Base-by-base conservation (phyloP, 129 eudicot genomes). In the Pittosporum tobira region DNA sequence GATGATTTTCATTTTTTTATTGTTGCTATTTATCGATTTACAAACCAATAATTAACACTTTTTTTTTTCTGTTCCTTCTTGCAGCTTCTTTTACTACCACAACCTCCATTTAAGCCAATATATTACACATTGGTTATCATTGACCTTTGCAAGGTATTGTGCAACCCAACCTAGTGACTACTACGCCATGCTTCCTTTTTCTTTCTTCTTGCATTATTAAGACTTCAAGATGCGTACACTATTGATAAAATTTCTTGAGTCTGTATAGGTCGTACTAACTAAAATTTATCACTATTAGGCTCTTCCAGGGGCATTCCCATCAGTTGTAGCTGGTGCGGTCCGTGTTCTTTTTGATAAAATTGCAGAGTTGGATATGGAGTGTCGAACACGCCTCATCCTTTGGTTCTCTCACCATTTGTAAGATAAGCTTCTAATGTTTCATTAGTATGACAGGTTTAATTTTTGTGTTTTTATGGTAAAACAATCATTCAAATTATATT, bases 341-440 rank as follows among this genome's bases (percentile, higher is more conserved):
- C 96, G 99, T 51, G 87, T 94, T 15, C 99, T 93, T 67, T 93
- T 93, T 77, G 96, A 93, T 65, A 87, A 79, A 73, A 87, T 93
- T 61, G 79, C 85, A 42, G 99, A 87, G 46, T 49, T 93, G 48
- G 99, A 93, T 71, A 87, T 93, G 99, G 99, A 93, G 61, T 93
- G 99, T 57, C 81, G 94, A 47, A 81, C 88, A 25, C 96, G 96
- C 42, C 94, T 93, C 31, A 84, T 93, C 65, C 88, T 93, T 69
- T 93, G 99, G 99, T 93, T 93, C 67, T 87, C 99, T 16, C 99
- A 93, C 72, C 99, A 93, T 62, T 67, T 93, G 98, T 91, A 83
- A 86, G 97, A 75, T 18, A 10, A 19, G 29, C 49, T 55, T 20
- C 15, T 61, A 23, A 53, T 27, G 5, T 30, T 16, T 9, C 14